Evolutionary conservation across 108 stramenopile genomes (phyloP), one percentile per base, ranked within the genome.

Genomic region (Cyclotella atomus): DNA sequence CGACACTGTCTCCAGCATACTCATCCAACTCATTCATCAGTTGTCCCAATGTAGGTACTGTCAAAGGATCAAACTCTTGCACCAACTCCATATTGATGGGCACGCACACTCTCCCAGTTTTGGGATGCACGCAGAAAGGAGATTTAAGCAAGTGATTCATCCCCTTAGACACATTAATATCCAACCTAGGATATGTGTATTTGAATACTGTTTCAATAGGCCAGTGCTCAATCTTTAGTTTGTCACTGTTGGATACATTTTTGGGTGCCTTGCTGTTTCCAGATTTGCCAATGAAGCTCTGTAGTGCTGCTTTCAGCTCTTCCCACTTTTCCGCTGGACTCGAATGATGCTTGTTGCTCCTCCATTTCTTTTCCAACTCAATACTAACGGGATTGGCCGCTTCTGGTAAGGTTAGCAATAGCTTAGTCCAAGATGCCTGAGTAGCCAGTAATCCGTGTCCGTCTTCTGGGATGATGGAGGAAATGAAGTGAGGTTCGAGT

Each of bases 71-170:
- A 80, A 99, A 99, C 15, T 24, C 52, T 17, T 84, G 86, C 35
- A 91, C 54, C 23, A 83, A 83, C 16, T 56, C 34, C 21, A 75
- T 78, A 23, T 89, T 76, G 63, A 99, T 94, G 8, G 99, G 99
- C 15, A 99, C 97, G 83, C 99, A 99, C 8, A 99, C 99, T 24
- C 98, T 84, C 24, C 98, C 93, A 5, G 97, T 96, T 75, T 99
- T 99, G 46, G 99, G 99, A 86, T 99, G 99, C 12, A 98, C 96
- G 63, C 96, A 97, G 80, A 99, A 99, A 20, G 99, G 99, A 74
- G 83, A 85, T 67, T 99, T 99, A 62, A 99, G 90, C 85, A 99
- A 95, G 89, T 99, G 99, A 85, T 99, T 99, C 60, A 90, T 89
- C 83, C 89, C 87, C 76, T 97, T 99, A 64, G 98, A 98, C 16